Base-by-base conservation (phyloP, 306 rosid species). In the Pterocarpus santalinus region DNA sequence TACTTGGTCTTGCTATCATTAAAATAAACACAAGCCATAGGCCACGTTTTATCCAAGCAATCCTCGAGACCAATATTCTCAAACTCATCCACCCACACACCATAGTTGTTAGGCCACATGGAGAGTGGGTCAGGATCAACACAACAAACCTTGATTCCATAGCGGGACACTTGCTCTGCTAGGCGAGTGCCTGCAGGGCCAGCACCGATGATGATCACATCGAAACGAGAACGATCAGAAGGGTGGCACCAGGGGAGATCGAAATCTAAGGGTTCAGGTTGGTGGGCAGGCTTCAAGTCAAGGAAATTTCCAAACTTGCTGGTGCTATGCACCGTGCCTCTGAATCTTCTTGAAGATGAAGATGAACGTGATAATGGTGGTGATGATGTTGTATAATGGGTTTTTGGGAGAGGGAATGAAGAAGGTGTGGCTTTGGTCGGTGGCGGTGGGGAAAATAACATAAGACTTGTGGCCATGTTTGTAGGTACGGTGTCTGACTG, bases 51-150 rank as follows among this genome's bases (percentile, higher is more conserved):
- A 77, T 94, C 95, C 2, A 92, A 85, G 66, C 98, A 94, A 73
- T 82, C 82, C 14, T 89, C 85, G 35, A 92, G 92, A 6, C 85
- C 90, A 77, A 92, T 73, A 28, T 66, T 72, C 80, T 86, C 89
- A 83, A 92, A 89, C 87, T 94, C 97, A 67, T 94, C 97, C 1
- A 84, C 83, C 98, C 97, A 94, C 10, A 89, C 94, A 56, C 97
- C 98, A 14, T 94, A 92, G 76, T 94, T 94, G 68, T 91, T 94
- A n/a, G 97, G 92, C 98, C 98, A 92, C 61, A 80, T 8, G 63
- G 91, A 87, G 36, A 91, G 87, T 2, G 98, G 98, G 8, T 87
- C 77, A 22, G 98, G 97, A 75, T 94, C 98, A 68, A 92, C 86
- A 36, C 92, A 86, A 78, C 98, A 94, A 47, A 94, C 98, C 92